A percentile compares a stretch with the other conserved stretches of the same genome.
phyloP scores from a whole-genome alignment of 2,329 filamentous ascomycete species.

The Raffaelea arxii region DNA sequence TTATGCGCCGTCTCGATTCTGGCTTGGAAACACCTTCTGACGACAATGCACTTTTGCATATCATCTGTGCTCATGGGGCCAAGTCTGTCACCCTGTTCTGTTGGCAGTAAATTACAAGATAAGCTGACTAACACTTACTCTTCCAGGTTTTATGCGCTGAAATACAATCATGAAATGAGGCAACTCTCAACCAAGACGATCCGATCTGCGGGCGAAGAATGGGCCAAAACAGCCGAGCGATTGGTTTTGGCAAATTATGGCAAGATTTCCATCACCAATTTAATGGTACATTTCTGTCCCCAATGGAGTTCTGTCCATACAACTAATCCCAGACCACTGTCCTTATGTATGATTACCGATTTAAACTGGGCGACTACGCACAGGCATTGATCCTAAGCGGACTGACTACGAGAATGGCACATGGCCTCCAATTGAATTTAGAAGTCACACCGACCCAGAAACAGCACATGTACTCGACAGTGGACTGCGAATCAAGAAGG shows the following conservation, averaged over 20 bases:
- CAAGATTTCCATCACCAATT: constrained; percentile 3
- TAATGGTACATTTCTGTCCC: not conserved
- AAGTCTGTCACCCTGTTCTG: not conserved
- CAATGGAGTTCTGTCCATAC: not conserved
- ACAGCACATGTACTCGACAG: too few relatives aligned
- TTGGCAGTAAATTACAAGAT: not conserved
- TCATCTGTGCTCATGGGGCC: constrained; percentile 4
- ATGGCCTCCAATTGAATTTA: constrained; percentile 8
- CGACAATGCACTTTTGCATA: constrained; percentile 1
- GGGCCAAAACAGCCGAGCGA: constrained; percentile 6
- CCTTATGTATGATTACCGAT: constrained; percentile 8
- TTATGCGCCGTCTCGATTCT: constrained; percentile 12
- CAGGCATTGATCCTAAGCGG: constrained; percentile 8
- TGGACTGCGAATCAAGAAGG: constrained; percentile 4
- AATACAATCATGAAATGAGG: not conserved
- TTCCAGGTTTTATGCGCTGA: constrained; percentile 4
- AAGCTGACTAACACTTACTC: not conserved
- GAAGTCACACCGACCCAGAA: too few relatives aligned
- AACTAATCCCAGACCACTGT: constrained; percentile 3
- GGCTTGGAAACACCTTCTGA: not conserved
- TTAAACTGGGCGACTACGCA: constrained; percentile 5
- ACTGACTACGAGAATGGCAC: constrained; percentile 7
- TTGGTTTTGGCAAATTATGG: constrained; percentile 5
- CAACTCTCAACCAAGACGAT: not conserved
- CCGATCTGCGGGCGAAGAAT: constrained; percentile 3